phyloP scores from a whole-genome alignment of 257 asterid genomes.

The Ajuga chamaepitys region DNA sequence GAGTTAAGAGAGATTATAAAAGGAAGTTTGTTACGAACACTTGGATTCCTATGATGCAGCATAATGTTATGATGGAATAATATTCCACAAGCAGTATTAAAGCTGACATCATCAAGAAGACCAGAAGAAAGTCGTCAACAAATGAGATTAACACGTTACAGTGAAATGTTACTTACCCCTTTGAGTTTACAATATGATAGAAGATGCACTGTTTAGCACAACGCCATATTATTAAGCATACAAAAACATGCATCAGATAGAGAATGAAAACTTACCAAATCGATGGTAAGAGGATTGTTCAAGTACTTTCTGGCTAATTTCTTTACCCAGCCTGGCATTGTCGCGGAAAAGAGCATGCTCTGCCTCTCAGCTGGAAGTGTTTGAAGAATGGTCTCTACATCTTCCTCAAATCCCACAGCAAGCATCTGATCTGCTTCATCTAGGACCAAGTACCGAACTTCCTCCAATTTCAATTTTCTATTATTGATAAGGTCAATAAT shows the following conservation, averaged over 20 bases:
- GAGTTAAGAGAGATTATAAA: neutral
- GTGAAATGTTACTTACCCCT: neutral
- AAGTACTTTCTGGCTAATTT: conserved; percentile 71
- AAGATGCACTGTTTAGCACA: neutral
- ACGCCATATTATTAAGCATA: neutral
- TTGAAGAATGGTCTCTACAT: conserved; percentile 69
- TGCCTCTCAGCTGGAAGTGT: conserved; percentile 76
- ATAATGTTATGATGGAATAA: neutral
- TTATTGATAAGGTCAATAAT: conserved; percentile 75
- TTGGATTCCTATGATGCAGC: conserved; percentile 2
- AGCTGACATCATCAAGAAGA: neutral
- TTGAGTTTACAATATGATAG: neutral
- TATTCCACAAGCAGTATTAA: neutral
- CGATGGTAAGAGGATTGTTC: conserved; percentile 82
- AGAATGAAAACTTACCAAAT: conserved; percentile 47
- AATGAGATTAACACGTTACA: neutral
- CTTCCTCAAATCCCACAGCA: conserved; percentile 99
- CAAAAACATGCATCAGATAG: neutral
- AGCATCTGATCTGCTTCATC: conserved; percentile 99
- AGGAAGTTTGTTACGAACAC: neutral
- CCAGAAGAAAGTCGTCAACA: neutral
- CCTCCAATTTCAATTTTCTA: conserved; percentile 64
- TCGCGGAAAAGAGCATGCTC: conserved; percentile 99
- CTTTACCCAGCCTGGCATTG: conserved; percentile 98
- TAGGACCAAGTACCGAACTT: conserved; percentile 83